Percentiles rank a stretch among this genome's conserved stretches.
phyloP scores from a whole-genome alignment of 2,329 filamentous ascomycete species.

The Cercospora sojina region DNA sequence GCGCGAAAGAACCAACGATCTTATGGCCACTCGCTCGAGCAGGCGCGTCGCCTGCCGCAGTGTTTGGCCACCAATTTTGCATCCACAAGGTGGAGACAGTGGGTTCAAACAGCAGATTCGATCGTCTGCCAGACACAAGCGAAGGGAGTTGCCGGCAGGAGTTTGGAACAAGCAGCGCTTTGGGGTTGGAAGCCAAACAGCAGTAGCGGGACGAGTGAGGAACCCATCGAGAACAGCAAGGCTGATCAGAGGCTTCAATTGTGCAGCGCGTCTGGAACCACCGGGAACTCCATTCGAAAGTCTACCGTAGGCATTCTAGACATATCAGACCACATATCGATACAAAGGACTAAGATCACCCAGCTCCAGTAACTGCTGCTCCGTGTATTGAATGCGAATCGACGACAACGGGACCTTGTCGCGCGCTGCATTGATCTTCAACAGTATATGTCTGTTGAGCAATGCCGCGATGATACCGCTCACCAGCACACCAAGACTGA shows the following conservation, averaged over 20 bases:
- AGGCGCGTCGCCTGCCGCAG: neutral
- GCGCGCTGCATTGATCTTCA: constrained; percentile 35
- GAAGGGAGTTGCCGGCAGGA: neutral
- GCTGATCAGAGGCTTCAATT: neutral
- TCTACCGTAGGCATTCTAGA: neutral
- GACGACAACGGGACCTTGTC: constrained; percentile 37
- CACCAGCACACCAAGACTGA: constrained; percentile 24
- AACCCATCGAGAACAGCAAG: neutral
- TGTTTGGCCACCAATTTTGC: neutral
- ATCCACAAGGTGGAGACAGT: neutral
- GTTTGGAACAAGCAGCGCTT: neutral
- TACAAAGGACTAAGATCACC: constrained; percentile 44
- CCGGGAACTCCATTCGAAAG: neutral
- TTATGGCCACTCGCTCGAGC: neutral
- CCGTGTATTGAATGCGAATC: constrained; percentile 38
- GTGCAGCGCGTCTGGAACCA: neutral
- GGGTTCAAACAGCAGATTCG: neutral
- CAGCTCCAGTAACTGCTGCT: constrained; percentile 40
- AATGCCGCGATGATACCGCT: constrained; percentile 32
- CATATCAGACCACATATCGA: constrained; percentile 34
- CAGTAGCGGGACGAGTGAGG: neutral
- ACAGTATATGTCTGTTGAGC: neutral
- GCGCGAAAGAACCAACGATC: neutral
- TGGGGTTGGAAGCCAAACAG: neutral
- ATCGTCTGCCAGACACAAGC: neutral